Percentiles rank a stretch among this genome's conserved stretches.
Conservation (phyloP, 805 yeast genomes). For the Pichia membranifaciens region DNA sequence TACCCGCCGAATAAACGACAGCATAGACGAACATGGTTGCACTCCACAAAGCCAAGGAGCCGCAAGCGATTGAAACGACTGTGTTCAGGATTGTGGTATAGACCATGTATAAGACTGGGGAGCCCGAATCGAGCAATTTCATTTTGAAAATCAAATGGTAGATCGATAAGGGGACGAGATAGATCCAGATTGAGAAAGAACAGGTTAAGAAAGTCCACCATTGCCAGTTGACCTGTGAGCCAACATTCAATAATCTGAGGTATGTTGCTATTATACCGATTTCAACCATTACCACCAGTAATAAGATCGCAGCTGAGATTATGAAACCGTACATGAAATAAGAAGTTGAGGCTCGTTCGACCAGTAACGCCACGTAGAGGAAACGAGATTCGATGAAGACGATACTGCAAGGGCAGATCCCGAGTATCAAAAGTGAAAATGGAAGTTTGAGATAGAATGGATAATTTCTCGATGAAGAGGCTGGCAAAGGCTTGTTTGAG, state of each 20-base stretch:
- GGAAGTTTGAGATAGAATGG: constrained; percentile 31
- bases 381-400: constrained; percentile 74
- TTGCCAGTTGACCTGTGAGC: constrained; percentile 63
- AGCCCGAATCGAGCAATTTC: constrained; percentile 60
- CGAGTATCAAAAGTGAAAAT: constrained; percentile 45
- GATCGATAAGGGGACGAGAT: constrained; percentile 59
- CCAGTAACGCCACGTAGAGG: constrained; percentile 72
- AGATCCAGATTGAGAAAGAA: constrained; percentile 62
- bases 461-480: neutral
- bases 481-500: neutral
- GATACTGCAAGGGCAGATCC: constrained; percentile 71
- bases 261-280: constrained; percentile 67
- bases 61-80: constrained; percentile 63
- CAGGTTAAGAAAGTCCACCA: constrained; percentile 76
- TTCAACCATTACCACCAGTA: constrained; percentile 61
- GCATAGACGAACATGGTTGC: constrained; percentile 56
- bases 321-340: constrained; percentile 71
- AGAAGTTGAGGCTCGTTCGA: constrained; percentile 54
- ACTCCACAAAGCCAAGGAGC: constrained; percentile 66
- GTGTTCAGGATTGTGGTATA: constrained; percentile 63
- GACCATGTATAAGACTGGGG: constrained; percentile 61
- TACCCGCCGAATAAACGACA: neutral
- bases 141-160: constrained; percentile 58
- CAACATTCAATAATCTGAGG: constrained; percentile 43
- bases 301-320: constrained; percentile 51